A percentile compares a stretch with the other conserved stretches of the same genome.
These are phyloP conservation scores for Aspergillus pseudotamarii DNA, from an alignment of 2,329 filamentous ascomycete genomes.

Conservation along the genomic window DNA sequence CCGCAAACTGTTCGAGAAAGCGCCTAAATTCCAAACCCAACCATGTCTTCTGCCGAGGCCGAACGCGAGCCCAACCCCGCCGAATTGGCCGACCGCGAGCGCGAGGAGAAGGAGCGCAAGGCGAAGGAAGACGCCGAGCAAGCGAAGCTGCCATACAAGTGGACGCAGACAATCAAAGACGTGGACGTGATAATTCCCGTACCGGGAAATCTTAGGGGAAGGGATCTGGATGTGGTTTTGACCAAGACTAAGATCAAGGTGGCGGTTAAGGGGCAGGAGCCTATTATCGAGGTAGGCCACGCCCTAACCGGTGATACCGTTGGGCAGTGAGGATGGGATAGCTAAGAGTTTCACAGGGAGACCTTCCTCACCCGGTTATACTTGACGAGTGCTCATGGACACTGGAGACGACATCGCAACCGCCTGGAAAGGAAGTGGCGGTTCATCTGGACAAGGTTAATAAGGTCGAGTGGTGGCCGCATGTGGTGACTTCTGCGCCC, in stretches of 20 bases:
- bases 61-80: conserved; percentile 34
- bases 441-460: conserved; percentile 94
- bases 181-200: conserved; percentile 78
- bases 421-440: conserved; percentile 70
- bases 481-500: conserved; percentile 83
- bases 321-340: neutral
- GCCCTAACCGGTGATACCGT: neutral
- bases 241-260: conserved; percentile 77
- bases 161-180: conserved; percentile 90
- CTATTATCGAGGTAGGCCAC: conserved; percentile 70
- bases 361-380: conserved; percentile 76
- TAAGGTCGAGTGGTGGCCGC: conserved; percentile 98
- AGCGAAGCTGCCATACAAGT: conserved; percentile 91
- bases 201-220: conserved; percentile 79
- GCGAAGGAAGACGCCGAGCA: conserved; percentile 85
- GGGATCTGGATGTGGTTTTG: conserved; percentile 80
- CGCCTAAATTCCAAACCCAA: neutral
- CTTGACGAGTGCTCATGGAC: conserved; percentile 96
- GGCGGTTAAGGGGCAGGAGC: conserved; percentile 83
- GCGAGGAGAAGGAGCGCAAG: conserved; percentile 59
- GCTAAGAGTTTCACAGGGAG: conserved; percentile 61
- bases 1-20: neutral
- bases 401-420: conserved; percentile 65
- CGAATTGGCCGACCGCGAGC: conserved; percentile 53
- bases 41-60: conserved; percentile 34